A percentile compares a stretch with the other conserved stretches of the same genome.
phyloP scores from a whole-genome alignment of 768 basidiomycete species.

The Pleurotus sapidus region DNA sequence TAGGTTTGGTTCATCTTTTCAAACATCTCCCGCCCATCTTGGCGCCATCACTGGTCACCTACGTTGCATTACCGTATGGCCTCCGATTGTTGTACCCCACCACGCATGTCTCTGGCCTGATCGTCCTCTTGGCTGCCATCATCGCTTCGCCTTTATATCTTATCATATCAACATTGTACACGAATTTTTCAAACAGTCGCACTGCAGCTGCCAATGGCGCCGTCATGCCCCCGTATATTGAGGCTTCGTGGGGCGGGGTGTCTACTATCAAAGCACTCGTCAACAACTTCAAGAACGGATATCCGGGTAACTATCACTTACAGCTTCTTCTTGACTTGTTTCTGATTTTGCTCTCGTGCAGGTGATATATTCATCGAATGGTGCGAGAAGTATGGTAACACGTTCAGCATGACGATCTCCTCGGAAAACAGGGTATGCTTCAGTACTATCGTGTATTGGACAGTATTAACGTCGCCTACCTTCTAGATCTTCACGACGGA shows the following conservation, averaged over 20 bases:
- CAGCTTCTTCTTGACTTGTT: background rate
- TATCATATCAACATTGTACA: constrained; percentile 13
- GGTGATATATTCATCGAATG: constrained; percentile 25
- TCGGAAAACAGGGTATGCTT: constrained; percentile 27
- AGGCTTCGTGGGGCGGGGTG: constrained; percentile 22
- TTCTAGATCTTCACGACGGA: constrained; percentile 38
- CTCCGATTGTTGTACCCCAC: background rate
- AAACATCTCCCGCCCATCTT: background rate
- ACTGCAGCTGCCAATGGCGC: constrained; percentile 30
- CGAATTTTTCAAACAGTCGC: constrained; percentile 16
- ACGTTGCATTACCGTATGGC: background rate
- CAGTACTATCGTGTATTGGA: background rate
- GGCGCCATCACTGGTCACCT: constrained; percentile 3
- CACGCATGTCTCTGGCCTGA: background rate
- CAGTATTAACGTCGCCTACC: background rate
- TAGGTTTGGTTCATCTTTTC: background rate
- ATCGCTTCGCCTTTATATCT: constrained; percentile 12
- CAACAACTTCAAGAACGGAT: constrained; percentile 24
- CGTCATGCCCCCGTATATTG: constrained; percentile 27
- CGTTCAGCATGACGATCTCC: constrained; percentile 23
- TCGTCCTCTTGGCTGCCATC: background rate
- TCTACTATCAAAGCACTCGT: constrained; percentile 16
- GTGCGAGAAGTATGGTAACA: constrained; percentile 20
- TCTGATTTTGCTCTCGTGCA: constrained; percentile 9
- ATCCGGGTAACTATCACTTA: constrained; percentile 25